Conservation (phyloP, 768 basidiomycete genomes). For the Trametes cubensis region DNA sequence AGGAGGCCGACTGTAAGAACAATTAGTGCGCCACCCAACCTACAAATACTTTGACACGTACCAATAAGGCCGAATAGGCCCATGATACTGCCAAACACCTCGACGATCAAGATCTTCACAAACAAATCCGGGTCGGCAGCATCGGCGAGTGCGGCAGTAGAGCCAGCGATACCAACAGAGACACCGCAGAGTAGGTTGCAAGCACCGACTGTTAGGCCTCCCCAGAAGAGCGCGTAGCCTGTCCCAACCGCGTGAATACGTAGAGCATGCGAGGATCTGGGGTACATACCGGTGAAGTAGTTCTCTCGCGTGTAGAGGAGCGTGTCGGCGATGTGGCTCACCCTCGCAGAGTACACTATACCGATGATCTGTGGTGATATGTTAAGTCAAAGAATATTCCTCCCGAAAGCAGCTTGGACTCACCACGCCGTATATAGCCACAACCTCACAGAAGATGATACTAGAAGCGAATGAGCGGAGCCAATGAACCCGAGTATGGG, state of each 20-base stretch:
- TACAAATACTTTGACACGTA: slow-evolving; percentile 42
- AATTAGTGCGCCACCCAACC: slow-evolving; percentile 7
- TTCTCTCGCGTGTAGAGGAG: slow-evolving; percentile 81
- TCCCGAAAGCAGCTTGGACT: slow-evolving; percentile 32
- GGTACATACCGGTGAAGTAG: slow-evolving; percentile 80
- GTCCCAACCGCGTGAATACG: neutral
- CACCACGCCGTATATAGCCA: slow-evolving; percentile 97
- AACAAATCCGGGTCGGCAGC: slow-evolving; percentile 94
- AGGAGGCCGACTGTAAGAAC: slow-evolving; percentile 68
- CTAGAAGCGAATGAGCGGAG: slow-evolving; percentile 43
- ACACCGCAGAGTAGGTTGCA: slow-evolving; percentile 96
- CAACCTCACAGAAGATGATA: slow-evolving; percentile 99
- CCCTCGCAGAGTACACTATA: slow-evolving; percentile 91
- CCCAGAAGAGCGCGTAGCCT: slow-evolving; percentile 97
- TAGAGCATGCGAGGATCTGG: neutral
- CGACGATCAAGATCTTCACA: slow-evolving; percentile 95
- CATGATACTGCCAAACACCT: slow-evolving; percentile 90
- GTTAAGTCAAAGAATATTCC: slow-evolving; percentile 1
- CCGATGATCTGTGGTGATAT: slow-evolving; percentile 73
- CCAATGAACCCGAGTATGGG: neutral
- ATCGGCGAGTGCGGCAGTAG: slow-evolving; percentile 92
- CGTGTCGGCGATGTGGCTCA: slow-evolving; percentile 60
- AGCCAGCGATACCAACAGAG: slow-evolving; percentile 92
- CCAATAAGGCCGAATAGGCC: slow-evolving; percentile 93
- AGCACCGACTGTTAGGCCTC: slow-evolving; percentile 88